Evolutionary conservation across 1,284 basidiomycete genomes (phyloP), one percentile per base, ranked within the genome.

Genomic region (Apiotrichum laibachii): DNA sequence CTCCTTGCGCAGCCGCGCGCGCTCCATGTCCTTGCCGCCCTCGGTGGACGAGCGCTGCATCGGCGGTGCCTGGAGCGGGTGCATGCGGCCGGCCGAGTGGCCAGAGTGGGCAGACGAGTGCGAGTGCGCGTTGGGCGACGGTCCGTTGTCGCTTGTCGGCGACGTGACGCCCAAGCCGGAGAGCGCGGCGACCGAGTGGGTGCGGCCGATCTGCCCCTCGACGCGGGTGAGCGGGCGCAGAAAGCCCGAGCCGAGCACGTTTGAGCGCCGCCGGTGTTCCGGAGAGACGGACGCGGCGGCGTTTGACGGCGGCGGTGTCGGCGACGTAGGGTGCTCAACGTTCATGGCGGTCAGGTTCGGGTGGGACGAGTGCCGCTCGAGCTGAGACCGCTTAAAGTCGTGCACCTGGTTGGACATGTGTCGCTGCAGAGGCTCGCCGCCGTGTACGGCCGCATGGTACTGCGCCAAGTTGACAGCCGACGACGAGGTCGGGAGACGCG

Each of bases 141-240:
- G 16, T 6, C 49, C 35, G 37, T 39, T 10, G 35, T 55, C 40
- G 18, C 12, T 31, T 13, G 51, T 44, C 6, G 46, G 35, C 13
- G 37, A 43, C 18, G 40, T 49, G 5, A 50, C n/a, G 7, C 18
- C 21, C 16, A 49, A 45, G 15, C 13, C 55, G 8, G 55, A 54
- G 7, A 73, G 58, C 22, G 62, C 65, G 0, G 67, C 68, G 5
- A 66, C 61, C 6, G 66, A 69, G 40, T 67, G 67, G 1, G 69
- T 65, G 13, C 69, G 59, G 26, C 42, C 45, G 1, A 68, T 50
- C 19, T n/a, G 7, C 40, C 37, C 50, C 1, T 37, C 50, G 13
- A 71, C 72, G 13, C 73, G 61, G 2, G 73, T 77, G 18, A 77
- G 59, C 0, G 75, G 75, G 16, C 72, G 66, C 5, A 77, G 64